Evolutionary conservation across 2,329 filamentous ascomycete genomes (phyloP).

Genomic region (Clonostachys byssicola): DNA sequence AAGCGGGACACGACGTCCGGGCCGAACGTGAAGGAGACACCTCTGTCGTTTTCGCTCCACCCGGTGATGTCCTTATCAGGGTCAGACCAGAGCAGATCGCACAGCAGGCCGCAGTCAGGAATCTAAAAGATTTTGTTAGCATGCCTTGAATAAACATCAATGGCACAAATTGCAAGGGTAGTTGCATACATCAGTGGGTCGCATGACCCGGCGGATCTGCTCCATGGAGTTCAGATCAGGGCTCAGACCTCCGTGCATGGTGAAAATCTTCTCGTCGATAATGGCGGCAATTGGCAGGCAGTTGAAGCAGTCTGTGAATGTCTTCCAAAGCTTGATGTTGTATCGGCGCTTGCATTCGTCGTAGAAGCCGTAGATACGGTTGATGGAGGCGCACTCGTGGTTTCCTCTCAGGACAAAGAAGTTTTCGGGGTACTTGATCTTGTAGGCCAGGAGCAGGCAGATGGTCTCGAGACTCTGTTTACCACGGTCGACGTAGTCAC

Average conservation of each 20-base stretch:
- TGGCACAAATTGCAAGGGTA: constrained; percentile 81
- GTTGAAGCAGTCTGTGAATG: constrained; percentile 99
- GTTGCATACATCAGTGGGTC: constrained; percentile 88
- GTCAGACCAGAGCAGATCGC: constrained; percentile 97
- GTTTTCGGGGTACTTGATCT: constrained; percentile 99
- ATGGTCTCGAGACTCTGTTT: constrained; percentile 99
- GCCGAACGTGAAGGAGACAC: constrained; percentile 97
- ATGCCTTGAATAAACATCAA: constrained; percentile 64
- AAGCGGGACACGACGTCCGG: constrained; percentile 96
- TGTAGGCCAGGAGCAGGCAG: constrained; percentile 93
- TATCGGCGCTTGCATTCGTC: constrained; percentile 99
- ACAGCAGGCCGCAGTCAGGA: constrained; percentile 94
- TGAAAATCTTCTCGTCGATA: constrained; percentile 99
- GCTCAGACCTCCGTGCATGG: constrained; percentile 97
- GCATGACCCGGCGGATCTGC: constrained; percentile 98
- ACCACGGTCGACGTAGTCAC: constrained; percentile 97
- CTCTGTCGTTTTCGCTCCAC: constrained; percentile 98
- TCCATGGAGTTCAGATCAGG: constrained; percentile 99
- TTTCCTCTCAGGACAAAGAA: constrained; percentile 98
- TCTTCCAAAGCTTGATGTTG: constrained; percentile 99
- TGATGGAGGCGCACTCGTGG: constrained; percentile 98
- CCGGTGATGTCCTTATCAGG: constrained; percentile 99
- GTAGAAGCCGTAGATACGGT: constrained; percentile 99
- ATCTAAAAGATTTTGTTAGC: constrained; percentile 62
- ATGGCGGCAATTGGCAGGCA: constrained; percentile 97